These are phyloP conservation scores for Penicillium alfredii DNA, from an alignment of 495 filamentous ascomycete genomes.

Conservation along the genomic window DNA sequence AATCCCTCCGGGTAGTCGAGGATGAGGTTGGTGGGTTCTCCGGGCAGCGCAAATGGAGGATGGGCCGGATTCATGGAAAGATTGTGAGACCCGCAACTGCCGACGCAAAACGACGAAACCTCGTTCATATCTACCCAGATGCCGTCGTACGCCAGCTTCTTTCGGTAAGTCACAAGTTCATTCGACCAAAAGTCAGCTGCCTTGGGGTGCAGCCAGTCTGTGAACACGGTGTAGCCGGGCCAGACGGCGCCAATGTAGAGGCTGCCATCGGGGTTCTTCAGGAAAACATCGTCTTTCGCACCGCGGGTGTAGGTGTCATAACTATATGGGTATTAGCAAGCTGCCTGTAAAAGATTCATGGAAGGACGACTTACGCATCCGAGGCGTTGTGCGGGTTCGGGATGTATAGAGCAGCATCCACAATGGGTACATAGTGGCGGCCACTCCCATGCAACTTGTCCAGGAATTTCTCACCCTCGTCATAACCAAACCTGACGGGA, in stretches of 20 bases:
- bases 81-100: slow-evolving; percentile 66
- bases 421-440: slow-evolving; percentile 75
- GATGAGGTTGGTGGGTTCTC: slow-evolving; percentile 54
- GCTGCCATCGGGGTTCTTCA: slow-evolving; percentile 58
- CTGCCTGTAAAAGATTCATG: background rate
- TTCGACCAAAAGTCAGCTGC: slow-evolving; percentile 65
- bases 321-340: slow-evolving; percentile 15
- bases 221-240: slow-evolving; percentile 61
- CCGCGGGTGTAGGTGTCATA: slow-evolving; percentile 67
- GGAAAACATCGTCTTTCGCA: slow-evolving; percentile 52
- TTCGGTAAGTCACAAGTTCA: slow-evolving; percentile 55
- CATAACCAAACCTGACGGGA: slow-evolving; percentile 40
- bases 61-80: slow-evolving; percentile 66
- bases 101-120: slow-evolving; percentile 75
- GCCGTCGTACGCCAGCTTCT: slow-evolving; percentile 53
- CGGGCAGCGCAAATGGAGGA: slow-evolving; percentile 60
- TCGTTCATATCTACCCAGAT: slow-evolving; percentile 63
- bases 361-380: slow-evolving; percentile 48
- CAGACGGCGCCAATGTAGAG: slow-evolving; percentile 60
- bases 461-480: slow-evolving; percentile 55
- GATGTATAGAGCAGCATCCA: slow-evolving; percentile 77
- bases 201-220: slow-evolving; percentile 55
- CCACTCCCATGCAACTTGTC: slow-evolving; percentile 55
- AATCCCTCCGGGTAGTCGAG: slow-evolving; percentile 68
- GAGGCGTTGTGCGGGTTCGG: slow-evolving; percentile 65